Evolutionary conservation across 805 yeast species (phyloP).

Genomic region (Zygosaccharomyces rouxii): DNA sequence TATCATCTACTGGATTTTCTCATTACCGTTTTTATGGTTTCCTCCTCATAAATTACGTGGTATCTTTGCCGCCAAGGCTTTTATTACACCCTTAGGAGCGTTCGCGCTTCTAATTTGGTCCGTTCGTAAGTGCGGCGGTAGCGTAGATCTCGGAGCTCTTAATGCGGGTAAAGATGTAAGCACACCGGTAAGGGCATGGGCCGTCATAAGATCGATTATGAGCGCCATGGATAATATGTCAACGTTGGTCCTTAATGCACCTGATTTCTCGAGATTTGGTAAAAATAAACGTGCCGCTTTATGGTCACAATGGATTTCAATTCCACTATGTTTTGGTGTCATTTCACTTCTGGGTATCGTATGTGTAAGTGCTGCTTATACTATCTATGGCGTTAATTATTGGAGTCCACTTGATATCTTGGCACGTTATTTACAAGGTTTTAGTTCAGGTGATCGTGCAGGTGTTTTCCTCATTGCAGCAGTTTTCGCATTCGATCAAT

Average conservation of each 20-base stretch:
- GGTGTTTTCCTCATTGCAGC: constrained; percentile 74
- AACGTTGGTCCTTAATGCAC: constrained; percentile 81
- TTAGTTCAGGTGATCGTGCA: constrained; percentile 57
- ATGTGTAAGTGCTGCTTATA: constrained; percentile 72
- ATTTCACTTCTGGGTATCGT: constrained; percentile 83
- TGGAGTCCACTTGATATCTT: constrained; percentile 86
- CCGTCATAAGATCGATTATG: constrained; percentile 73
- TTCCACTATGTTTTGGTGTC: constrained; percentile 73
- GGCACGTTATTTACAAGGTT: constrained; percentile 52
- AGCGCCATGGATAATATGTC: constrained; percentile 82
- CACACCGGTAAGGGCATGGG: constrained; percentile 68
- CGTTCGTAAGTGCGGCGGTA: constrained; percentile 70
- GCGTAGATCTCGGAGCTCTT: constrained; percentile 28
- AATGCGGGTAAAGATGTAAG: constrained; percentile 16
- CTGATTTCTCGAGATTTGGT: constrained; percentile 85
- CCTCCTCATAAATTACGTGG: constrained; percentile 81
- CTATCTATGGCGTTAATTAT: constrained; percentile 60
- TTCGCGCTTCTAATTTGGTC: constrained; percentile 84
- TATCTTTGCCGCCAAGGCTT: constrained; percentile 77
- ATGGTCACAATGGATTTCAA: constrained; percentile 58
- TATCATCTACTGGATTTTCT: constrained; percentile 75
- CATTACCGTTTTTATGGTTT: constrained; percentile 77
- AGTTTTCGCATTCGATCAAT: constrained; percentile 69
- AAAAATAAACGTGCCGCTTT: constrained; percentile 47
- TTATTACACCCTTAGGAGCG: constrained; percentile 78